A percentile compares a stretch with the other conserved stretches of the same genome.
These are phyloP conservation scores for Pseudogymnoascus sp. DNA, from an alignment of 2,329 filamentous ascomycete species.

Conservation along the genomic window DNA sequence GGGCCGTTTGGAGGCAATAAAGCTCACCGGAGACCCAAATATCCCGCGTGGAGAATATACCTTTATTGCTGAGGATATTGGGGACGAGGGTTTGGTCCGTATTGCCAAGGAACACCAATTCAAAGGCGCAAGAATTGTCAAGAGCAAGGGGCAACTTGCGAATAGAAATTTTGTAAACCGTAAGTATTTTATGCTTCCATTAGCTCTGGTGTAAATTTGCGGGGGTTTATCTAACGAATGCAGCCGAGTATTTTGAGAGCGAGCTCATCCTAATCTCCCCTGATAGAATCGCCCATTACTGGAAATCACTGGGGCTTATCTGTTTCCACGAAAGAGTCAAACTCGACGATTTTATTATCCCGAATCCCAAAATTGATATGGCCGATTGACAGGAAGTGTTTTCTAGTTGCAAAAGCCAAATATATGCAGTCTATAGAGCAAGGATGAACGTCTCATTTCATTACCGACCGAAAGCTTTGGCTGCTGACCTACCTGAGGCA, in stretches of 20 bases:
- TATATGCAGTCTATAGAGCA: background rate
- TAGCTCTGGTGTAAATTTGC: background rate
- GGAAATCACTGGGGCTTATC: constrained; percentile 58
- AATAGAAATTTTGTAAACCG: constrained; percentile 62
- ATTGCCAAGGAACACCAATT: constrained; percentile 62
- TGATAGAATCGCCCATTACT: constrained; percentile 75
- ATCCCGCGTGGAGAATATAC: constrained; percentile 80
- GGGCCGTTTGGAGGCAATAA: constrained; percentile 74
- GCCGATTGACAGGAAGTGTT: background rate
- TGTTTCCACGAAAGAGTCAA: constrained; percentile 55
- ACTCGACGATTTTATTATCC: constrained; percentile 43
- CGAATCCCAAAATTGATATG: background rate
- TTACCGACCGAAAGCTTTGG: background rate
- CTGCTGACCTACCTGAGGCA: too few relatives aligned
- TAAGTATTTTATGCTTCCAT: constrained; percentile 38
- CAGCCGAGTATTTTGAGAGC: constrained; percentile 68
- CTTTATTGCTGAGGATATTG: constrained; percentile 74
- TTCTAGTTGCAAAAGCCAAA: background rate
- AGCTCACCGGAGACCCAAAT: constrained; percentile 86
- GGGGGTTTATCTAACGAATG: background rate
- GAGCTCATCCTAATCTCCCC: constrained; percentile 73
- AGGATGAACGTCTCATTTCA: background rate
- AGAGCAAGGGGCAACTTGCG: constrained; percentile 71
- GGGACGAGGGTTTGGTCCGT: constrained; percentile 55
- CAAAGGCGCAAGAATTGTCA: constrained; percentile 65